Base-by-base conservation (phyloP, 1,284 basidiomycete genomes). In the Cutaneotrichosporon dermatis region DNA sequence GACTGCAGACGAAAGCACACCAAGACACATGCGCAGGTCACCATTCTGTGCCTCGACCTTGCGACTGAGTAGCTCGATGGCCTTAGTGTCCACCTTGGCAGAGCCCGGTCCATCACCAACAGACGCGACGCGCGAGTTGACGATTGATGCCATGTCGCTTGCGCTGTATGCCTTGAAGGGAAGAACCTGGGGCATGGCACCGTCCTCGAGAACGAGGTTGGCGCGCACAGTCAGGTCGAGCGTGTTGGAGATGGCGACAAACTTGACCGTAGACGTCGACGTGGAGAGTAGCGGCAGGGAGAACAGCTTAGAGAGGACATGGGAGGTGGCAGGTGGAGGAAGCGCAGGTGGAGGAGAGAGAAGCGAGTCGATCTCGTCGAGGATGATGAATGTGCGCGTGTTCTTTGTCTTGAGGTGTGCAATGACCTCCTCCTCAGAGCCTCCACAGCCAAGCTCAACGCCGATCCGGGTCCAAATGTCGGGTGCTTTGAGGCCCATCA, bases 1-100 rank as follows among this genome's bases (percentile, higher is more conserved):
- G 51, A 78, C 69, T 3, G 76, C 75, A 5, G 72, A 69, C 11
- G 69, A 61, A n/a, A 77, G 68, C 33, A 75, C 72, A n/a, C 73
- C 71, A 6, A 79, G 67, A 59, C 76, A 79, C 73, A 76, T 76
- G 54, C 78, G 59, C 34, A 79, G 59, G 66, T 79, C 78, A n/a
- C 78, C 78, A 59, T 78, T 78, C 64, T 76, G 74, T 10, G 76
- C 77, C 61, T 78, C 75, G 40, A 79, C 76, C 57, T 79, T 79
- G 33, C 74, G 67, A 35, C 70, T 68, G 10, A 77, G 67, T 6
- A 79, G 69, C 59, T 76, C 76, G 41, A 75, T 63, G 4, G 77
- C 76, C 36, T 74, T 75, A 35, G 63, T 57, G 56, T 79, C 78
- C 6, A 76, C 67, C 52, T 74, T 71, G 8, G 67, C 67, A 1